phyloP scores from a whole-genome alignment of 805 yeast species.

The Lipomyces chichibuensis region DNA sequence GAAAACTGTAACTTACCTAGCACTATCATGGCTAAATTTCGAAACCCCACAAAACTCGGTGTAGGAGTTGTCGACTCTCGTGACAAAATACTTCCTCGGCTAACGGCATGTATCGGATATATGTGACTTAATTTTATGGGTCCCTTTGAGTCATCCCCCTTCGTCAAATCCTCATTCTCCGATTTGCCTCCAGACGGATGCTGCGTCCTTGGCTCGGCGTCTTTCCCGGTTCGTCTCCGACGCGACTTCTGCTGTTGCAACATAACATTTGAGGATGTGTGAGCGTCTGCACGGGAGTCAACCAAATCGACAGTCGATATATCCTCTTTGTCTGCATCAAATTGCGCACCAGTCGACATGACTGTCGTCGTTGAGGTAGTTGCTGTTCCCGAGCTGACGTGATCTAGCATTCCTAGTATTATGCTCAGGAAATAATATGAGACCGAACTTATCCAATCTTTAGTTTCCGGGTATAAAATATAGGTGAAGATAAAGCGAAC shows the following conservation, averaged over 20 bases:
- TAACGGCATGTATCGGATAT: constrained; percentile 28
- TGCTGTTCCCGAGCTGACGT: neutral
- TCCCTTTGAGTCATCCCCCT: neutral
- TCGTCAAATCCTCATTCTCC: neutral
- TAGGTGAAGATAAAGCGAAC: neutral
- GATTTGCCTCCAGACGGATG: neutral
- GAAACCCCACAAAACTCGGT: constrained; percentile 46
- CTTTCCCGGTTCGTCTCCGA: neutral
- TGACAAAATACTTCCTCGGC: constrained; percentile 28
- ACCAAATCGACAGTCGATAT: neutral
- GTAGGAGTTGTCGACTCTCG: constrained; percentile 34
- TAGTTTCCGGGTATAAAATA: neutral
- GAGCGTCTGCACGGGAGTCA: neutral
- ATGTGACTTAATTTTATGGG: constrained; percentile 25
- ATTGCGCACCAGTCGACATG: neutral
- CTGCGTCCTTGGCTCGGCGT: neutral
- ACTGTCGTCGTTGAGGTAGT: constrained; percentile 1
- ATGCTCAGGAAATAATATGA: neutral
- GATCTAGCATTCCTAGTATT: neutral
- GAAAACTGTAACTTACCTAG: constrained; percentile 35
- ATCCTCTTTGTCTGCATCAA: neutral
- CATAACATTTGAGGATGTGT: neutral
- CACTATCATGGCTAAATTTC: constrained; percentile 48
- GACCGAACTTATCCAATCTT: neutral
- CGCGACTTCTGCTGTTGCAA: neutral